A percentile compares a stretch with the other conserved stretches of the same genome.
Conservation (phyloP, 495 filamentous ascomycete species). For the Talaromyces borbonicus region DNA sequence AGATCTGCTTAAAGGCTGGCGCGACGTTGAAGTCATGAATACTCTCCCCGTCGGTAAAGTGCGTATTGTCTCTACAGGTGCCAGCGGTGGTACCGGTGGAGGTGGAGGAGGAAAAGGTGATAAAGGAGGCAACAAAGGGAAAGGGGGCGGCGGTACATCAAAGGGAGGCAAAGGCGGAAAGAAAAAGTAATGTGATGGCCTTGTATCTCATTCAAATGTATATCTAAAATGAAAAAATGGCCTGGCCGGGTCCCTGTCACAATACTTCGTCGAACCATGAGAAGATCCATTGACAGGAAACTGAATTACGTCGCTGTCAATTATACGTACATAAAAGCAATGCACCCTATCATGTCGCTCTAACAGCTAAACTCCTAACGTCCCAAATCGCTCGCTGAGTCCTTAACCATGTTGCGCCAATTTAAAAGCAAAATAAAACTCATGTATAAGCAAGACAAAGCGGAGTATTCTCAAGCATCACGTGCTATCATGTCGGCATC, state of each 20-base stretch:
- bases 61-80: constrained; percentile 60
- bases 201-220: too few species aligned
- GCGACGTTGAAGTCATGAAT: constrained; percentile 73
- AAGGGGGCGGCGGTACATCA: constrained; percentile 32
- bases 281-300: too few species aligned
- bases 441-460: background rate
- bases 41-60: constrained; percentile 78
- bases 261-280: too few species aligned
- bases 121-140: constrained; percentile 35
- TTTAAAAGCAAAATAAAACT: too few species aligned
- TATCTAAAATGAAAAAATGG: too few species aligned
- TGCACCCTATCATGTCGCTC: too few species aligned
- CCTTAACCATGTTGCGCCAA: too few species aligned
- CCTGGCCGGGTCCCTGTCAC: too few species aligned
- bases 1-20: constrained; percentile 70
- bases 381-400: too few species aligned
- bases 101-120: constrained; percentile 32
- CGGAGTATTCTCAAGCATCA: background rate
- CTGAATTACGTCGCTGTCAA: too few species aligned
- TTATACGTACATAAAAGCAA: too few species aligned
- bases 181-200: constrained; percentile 16
- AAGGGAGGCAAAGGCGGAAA: constrained; percentile 31
- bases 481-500: constrained; percentile 32
- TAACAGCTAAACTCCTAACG: too few species aligned
- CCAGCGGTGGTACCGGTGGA: constrained; percentile 30